Evolutionary conservation across 2,329 filamentous ascomycete genomes (phyloP), one percentile per base, ranked within the genome.

Genomic region (Colletotrichum sp.): DNA sequence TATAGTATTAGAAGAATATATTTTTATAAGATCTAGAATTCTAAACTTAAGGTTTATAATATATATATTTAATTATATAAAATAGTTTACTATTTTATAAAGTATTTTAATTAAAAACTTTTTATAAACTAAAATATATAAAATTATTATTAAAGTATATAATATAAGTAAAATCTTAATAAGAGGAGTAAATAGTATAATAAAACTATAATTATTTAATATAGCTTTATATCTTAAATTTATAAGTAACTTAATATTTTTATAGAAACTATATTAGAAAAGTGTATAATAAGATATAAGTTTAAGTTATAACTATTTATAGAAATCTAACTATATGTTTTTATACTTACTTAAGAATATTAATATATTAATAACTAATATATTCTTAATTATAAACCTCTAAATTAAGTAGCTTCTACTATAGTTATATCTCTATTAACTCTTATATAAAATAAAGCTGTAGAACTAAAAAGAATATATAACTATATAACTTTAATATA

Each of bases 81-180:
- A 6, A 18, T 59, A 59, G 24, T 59, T 59, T 59, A 30, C 2
- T 16, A 59, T 1, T 9, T 18, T 59, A 26, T 59, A 59, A 30
- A 16, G 3, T 0, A 1, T 4, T 59, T 1, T 59, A 16, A 2
- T 59, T n/a, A 10, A 0, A 26, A 2, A n/a, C 3, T 59, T 28
- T 6, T 0, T 59, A 8, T 59, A 28, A 30, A 3, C 10, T 4
- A 8, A 4, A 30, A 59, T 30, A 28, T 15, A 30, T 26, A 59
- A 12, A 59, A 7, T 59, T 0, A 1, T 6, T 30, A 59, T 30
- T 59, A 59, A 30, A 6, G 5, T 16, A 16, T 30, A 59, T 59
- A 59, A 0, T n/a, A 26, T 18, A 26, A 3, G 1, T 9, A 18
- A 26, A 30, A 18, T 59, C 7, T 26, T 9, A 15, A 7, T 30